phyloP scores from a whole-genome alignment of 2,329 filamentous ascomycete species.

The Cytospora chrysosperma region DNA sequence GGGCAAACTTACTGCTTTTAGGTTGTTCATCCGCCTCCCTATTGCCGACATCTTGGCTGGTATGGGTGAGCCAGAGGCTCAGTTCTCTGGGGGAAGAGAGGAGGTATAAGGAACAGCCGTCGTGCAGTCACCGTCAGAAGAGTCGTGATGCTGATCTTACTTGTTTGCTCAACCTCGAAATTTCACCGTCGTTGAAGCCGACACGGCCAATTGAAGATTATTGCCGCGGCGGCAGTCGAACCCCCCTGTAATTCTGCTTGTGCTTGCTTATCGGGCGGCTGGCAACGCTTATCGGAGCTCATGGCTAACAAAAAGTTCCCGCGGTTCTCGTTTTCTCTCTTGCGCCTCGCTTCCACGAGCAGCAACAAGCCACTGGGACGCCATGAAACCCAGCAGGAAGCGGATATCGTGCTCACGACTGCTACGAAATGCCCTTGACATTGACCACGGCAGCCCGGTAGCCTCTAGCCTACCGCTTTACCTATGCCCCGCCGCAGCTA shows the following conservation, averaged over 20 bases:
- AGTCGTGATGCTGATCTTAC: not conserved
- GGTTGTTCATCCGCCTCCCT: slow-evolving; percentile 69
- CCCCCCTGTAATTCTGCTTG: slow-evolving; percentile 6
- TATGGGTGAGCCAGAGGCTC: slow-evolving; percentile 20
- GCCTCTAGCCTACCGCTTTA: slow-evolving; percentile 20
- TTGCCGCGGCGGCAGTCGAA: slow-evolving; percentile 13
- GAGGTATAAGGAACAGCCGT: not conserved
- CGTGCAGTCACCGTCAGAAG: slow-evolving; percentile 4
- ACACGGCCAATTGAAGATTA: slow-evolving; percentile 6
- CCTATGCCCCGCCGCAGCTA: slow-evolving; percentile 22
- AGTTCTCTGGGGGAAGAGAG: not conserved
- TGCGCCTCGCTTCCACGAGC: not conserved
- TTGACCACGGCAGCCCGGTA: slow-evolving; percentile 8
- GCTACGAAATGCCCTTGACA: slow-evolving; percentile 17
- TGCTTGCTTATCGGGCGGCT: slow-evolving; percentile 5
- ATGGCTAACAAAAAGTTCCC: not conserved
- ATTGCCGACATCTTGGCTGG: slow-evolving; percentile 41
- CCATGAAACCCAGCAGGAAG: slow-evolving; percentile 15
- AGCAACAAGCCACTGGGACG: not conserved
- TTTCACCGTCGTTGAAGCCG: slow-evolving; percentile 15
- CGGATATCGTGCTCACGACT: slow-evolving; percentile 25
- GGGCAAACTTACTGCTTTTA: slow-evolving; percentile 63
- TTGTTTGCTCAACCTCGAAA: slow-evolving; percentile 14
- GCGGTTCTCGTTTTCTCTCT: not conserved
- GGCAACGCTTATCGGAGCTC: slow-evolving; percentile 9